A percentile compares a stretch with the other conserved stretches of the same genome.
Evolutionary conservation across 2,329 filamentous ascomycete genomes (phyloP).

Genomic region (Chrysoporthe deuterocubensis): DNA sequence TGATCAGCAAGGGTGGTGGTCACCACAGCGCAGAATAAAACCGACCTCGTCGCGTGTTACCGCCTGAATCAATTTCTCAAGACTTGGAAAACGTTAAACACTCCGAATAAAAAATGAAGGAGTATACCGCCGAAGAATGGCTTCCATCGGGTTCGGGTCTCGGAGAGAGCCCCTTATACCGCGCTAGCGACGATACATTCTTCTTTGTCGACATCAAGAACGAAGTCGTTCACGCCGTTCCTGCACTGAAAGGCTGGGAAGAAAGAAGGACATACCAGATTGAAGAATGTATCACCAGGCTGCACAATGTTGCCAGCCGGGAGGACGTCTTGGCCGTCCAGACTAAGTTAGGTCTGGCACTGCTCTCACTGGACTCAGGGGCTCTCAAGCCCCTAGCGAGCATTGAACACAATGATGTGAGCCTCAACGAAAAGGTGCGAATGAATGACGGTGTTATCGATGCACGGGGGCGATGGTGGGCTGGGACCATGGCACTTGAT

Average conservation of each 20-base stretch:
- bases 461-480: conserved; percentile 33
- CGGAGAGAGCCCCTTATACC: conserved; percentile 35
- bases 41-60: not conserved
- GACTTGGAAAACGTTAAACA: not conserved
- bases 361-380: conserved; percentile 30
- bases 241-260: conserved; percentile 28
- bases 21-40: not conserved
- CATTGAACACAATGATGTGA: conserved; percentile 25
- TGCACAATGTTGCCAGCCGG: conserved; percentile 30
- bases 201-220: conserved; percentile 36
- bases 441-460: conserved; percentile 36
- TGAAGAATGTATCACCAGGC: conserved; percentile 32
- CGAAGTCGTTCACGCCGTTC: conserved; percentile 32
- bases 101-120: conserved; percentile 27
- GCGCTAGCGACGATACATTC: conserved; percentile 32
- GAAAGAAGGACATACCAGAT: conserved; percentile 26
- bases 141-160: conserved; percentile 32
- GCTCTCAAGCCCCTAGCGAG: conserved; percentile 29
- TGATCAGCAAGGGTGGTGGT: not conserved
- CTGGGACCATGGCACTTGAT: conserved; percentile 33
- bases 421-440: conserved; percentile 31
- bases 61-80: not conserved
- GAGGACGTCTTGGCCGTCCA: conserved; percentile 32
- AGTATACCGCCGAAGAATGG: conserved; percentile 34
- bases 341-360: conserved; percentile 31